A percentile compares a stretch with the other conserved stretches of the same genome.
These are phyloP conservation scores for Pyrus bretschneideri DNA, from an alignment of 306 rosid species.

Conservation along the genomic window DNA sequence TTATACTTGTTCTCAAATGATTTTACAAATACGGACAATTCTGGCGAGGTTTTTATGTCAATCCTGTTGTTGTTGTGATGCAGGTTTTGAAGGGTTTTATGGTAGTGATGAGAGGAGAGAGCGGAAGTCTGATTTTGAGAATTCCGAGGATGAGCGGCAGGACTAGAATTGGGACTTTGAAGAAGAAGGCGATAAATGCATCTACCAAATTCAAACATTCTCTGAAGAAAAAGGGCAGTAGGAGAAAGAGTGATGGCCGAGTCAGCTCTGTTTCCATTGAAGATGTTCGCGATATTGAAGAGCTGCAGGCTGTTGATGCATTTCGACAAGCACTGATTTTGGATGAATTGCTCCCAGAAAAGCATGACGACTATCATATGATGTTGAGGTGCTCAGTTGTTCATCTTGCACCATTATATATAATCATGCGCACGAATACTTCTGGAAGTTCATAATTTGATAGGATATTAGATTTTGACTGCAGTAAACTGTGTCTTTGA, in stretches of 20 bases:
- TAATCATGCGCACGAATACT: not conserved
- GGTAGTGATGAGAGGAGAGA: constrained; percentile 92
- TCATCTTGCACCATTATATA: not conserved
- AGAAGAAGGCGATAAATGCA: constrained; percentile 92
- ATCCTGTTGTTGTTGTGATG: not conserved
- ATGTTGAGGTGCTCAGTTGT: constrained; percentile 60
- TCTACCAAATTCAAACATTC: constrained; percentile 87
- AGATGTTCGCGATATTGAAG: constrained; percentile 86
- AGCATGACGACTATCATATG: constrained; percentile 82
- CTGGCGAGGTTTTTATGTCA: not conserved
- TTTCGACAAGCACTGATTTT: constrained; percentile 63
- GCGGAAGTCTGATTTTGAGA: constrained; percentile 85
- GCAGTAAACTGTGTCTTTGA: not conserved
- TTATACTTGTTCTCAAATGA: not conserved
- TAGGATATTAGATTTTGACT: not conserved
- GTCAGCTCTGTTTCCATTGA: constrained; percentile 97
- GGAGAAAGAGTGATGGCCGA: constrained; percentile 76
- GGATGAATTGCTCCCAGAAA: constrained; percentile 79
- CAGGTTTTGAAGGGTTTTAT: constrained; percentile 93
- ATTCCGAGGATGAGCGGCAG: constrained; percentile 95
- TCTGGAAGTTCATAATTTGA: not conserved
- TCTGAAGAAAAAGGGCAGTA: constrained; percentile 77
- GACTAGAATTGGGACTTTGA: constrained; percentile 79
- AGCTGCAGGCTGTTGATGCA: constrained; percentile 71
- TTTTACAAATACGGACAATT: not conserved